Evolutionary conservation across 129 eudicot genomes (phyloP).

Genomic region (Pittosporum tobira): DNA sequence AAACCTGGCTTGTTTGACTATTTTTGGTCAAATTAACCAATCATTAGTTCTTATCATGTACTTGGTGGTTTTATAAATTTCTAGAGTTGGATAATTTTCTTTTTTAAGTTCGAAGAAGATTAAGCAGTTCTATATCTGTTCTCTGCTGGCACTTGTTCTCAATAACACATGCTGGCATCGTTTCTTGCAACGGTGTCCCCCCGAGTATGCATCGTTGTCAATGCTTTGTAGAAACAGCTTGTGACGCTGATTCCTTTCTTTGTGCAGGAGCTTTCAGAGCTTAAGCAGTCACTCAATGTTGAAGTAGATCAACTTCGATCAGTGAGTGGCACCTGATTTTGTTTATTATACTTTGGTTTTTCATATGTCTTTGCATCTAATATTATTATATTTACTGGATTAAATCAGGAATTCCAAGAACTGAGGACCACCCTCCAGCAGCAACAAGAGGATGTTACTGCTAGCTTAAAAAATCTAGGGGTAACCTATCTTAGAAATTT

Average conservation of each 20-base stretch:
- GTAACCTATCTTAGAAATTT: constrained; percentile 28
- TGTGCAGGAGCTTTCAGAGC: constrained; percentile 77
- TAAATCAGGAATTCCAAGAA: constrained; percentile 73
- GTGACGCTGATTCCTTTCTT: constrained; percentile 11
- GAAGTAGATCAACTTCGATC: constrained; percentile 90
- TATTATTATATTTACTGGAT: background rate
- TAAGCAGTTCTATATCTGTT: background rate
- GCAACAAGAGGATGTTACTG: constrained; percentile 86
- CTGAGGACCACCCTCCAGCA: constrained; percentile 79
- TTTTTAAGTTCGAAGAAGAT: background rate
- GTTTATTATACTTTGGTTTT: background rate
- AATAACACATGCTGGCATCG: background rate
- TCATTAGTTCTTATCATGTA: too few species aligned
- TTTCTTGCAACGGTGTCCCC: background rate
- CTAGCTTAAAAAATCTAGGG: constrained; percentile 68
- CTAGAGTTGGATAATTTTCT: background rate
- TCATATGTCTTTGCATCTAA: background rate
- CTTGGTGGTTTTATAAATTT: background rate
- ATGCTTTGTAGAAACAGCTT: background rate
- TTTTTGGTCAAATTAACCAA: too few species aligned
- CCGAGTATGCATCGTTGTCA: background rate
- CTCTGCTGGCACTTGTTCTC: background rate
- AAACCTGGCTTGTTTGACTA: too few species aligned
- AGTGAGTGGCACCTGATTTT: constrained; percentile 32
- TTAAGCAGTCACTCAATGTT: constrained; percentile 68